Base-by-base conservation (phyloP, 257 asterid species). In the Solanum habrochaites region DNA sequence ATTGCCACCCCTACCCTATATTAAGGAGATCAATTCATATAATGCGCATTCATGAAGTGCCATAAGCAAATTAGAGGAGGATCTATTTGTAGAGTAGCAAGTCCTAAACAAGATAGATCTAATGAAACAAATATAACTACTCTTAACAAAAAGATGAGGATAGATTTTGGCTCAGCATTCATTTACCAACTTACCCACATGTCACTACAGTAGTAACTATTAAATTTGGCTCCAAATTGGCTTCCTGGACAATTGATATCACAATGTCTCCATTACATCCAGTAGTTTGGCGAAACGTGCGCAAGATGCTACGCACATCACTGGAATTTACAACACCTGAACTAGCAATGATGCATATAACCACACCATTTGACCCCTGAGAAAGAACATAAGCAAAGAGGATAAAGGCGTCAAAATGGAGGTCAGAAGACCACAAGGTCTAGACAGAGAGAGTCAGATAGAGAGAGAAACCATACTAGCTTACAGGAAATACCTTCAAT, bases 281-380 rank as follows among this genome's bases (percentile, higher is more conserved):
- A 67, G 94, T 90, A 82, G 92, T 89, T 87, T 60, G 85, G 66
- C 94, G 97, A 90, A 95, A 86, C 67, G 91, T 88, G 25, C 67
- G 93, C 85, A 91, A 91, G 90, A 93, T 81, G 85, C 88, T 85
- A 88, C 87, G 82, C 83, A 88, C 91, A 80, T 94, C 95, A 40
- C 86, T 87, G 90, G 94, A 81, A 85, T 89, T 90, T 88, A 90
- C 90, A 87, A 75, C 88, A 83, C 92, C 94, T 86, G 99, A 94
- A 91, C 95, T 97, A 83, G 97, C 93, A 91, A 95, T 91, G 67
- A 94, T 90, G 91, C 99, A 97, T 83, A 96, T 70, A 88, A 95
- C 88, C 86, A 90, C 92, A 77, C 97, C 97, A 91, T 90, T 90
- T 47, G 89, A 88, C 87, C 91, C 97, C 99, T 97, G 95, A 78